phyloP scores from a whole-genome alignment of 2,329 filamentous ascomycete genomes.

The Pseudogymnoascus sp. region DNA sequence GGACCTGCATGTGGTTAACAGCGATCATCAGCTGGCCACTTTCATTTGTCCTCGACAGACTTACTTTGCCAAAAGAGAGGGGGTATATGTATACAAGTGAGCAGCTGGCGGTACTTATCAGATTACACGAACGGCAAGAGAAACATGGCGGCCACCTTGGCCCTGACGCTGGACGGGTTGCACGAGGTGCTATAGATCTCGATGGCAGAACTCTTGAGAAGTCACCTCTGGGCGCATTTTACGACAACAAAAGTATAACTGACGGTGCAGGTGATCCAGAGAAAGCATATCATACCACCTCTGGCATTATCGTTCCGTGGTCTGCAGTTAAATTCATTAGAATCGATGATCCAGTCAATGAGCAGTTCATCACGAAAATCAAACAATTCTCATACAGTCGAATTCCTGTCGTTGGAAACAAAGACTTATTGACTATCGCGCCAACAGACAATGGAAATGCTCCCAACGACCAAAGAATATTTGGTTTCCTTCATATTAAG shows the following conservation, averaged over 20 bases:
- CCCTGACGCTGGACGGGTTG: slow-evolving; percentile 18
- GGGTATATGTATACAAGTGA: slow-evolving; percentile 18
- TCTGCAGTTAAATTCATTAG: slow-evolving; percentile 19
- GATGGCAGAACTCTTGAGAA: slow-evolving; percentile 17
- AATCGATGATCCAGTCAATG: slow-evolving; percentile 21
- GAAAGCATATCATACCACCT: neutral
- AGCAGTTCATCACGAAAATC: slow-evolving; percentile 22
- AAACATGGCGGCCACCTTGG: slow-evolving; percentile 20
- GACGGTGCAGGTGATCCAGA: slow-evolving; percentile 4
- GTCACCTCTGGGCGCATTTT: neutral
- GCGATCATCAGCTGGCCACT: slow-evolving; percentile 21
- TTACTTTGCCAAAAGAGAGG: slow-evolving; percentile 7
- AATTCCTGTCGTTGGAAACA: slow-evolving; percentile 23
- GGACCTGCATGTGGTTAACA: slow-evolving; percentile 23
- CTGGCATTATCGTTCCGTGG: slow-evolving; percentile 21
- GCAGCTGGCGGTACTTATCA: slow-evolving; percentile 20
- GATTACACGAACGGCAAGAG: slow-evolving; percentile 19
- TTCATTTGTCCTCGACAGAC: slow-evolving; percentile 19
- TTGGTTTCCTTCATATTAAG: slow-evolving; percentile 24
- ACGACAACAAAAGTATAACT: neutral
- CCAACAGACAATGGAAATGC: neutral
- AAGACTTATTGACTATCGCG: neutral
- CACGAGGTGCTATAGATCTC: slow-evolving; percentile 22
- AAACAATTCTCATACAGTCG: slow-evolving; percentile 23
- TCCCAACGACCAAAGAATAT: slow-evolving; percentile 17